Conservation (phyloP, 352 stramenopile genomes). For the Thraustochytrium aureum region DNA sequence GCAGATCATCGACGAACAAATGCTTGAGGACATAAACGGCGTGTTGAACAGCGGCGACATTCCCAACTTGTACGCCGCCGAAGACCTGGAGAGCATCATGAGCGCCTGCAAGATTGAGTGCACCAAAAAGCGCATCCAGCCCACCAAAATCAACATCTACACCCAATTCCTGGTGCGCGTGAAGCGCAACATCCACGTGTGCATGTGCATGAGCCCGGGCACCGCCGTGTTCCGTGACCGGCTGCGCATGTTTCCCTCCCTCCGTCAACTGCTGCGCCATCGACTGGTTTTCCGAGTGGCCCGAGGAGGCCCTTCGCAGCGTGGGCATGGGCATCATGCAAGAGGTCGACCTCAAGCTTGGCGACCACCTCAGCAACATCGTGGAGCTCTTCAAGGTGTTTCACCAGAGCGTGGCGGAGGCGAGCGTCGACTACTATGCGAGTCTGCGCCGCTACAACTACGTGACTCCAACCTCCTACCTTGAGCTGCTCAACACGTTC, state of each 20-base stretch:
- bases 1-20: slow-evolving; percentile 90
- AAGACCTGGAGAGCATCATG: slow-evolving; percentile 89
- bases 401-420: slow-evolving; percentile 80
- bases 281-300: slow-evolving; percentile 96
- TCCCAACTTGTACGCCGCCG: slow-evolving; percentile 84
- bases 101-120: slow-evolving; percentile 82
- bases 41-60: slow-evolving; percentile 93
- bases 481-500: slow-evolving; percentile 94
- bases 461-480: slow-evolving; percentile 91
- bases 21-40: slow-evolving; percentile 95
- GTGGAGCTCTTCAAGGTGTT: slow-evolving; percentile 94
- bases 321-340: slow-evolving; percentile 88
- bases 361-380: slow-evolving; percentile 72
- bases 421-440: slow-evolving; percentile 76
- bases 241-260: slow-evolving; percentile 92
- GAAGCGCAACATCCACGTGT: slow-evolving; percentile 87
- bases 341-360: slow-evolving; percentile 73
- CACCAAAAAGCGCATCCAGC: slow-evolving; percentile 78
- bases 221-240: slow-evolving; percentile 86
- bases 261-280: slow-evolving; percentile 96
- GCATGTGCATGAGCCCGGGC: slow-evolving; percentile 87
- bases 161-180: slow-evolving; percentile 88
- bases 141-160: slow-evolving; percentile 93
- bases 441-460: slow-evolving; percentile 90
- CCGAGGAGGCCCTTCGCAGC: slow-evolving; percentile 84